Conservation (phyloP, 345 rosid genomes). For the Syzygium oleosum region DNA sequence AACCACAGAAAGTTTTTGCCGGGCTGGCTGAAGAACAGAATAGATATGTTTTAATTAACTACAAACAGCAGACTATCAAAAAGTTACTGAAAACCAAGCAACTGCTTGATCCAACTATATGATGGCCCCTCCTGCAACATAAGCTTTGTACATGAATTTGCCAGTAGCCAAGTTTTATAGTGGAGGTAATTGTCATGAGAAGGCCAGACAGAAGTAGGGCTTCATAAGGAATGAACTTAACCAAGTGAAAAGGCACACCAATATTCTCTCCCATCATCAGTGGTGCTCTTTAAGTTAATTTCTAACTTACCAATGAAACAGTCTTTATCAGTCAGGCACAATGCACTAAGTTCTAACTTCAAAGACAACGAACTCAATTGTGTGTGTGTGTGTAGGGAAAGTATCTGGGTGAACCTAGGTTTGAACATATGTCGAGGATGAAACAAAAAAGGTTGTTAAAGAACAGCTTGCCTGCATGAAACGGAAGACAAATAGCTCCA, state of each 20-base stretch:
- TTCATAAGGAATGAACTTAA: background rate
- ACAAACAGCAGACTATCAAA: background rate
- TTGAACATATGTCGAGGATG: background rate
- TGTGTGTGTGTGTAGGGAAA: background rate
- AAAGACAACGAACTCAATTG: background rate
- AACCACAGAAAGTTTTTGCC: background rate
- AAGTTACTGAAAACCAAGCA: background rate
- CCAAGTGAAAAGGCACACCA: background rate
- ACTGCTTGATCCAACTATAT: background rate
- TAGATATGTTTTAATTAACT: background rate
- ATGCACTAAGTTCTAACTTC: background rate
- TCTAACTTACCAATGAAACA: background rate
- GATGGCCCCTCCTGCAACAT: background rate
- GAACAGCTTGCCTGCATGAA: slow-evolving; percentile 66
- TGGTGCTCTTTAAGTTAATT: background rate
- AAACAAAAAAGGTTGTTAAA: background rate
- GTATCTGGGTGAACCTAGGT: background rate
- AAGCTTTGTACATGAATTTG: background rate
- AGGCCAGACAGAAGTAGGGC: background rate
- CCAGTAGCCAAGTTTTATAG: background rate
- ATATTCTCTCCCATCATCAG: background rate
- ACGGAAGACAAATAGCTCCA: slow-evolving; percentile 80
- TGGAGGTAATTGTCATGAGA: background rate
- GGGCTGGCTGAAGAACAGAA: background rate
- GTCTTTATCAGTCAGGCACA: background rate